These are phyloP conservation scores for Colletotrichum karsti DNA, from an alignment of 2,329 filamentous ascomycete genomes.

Conservation along the genomic window DNA sequence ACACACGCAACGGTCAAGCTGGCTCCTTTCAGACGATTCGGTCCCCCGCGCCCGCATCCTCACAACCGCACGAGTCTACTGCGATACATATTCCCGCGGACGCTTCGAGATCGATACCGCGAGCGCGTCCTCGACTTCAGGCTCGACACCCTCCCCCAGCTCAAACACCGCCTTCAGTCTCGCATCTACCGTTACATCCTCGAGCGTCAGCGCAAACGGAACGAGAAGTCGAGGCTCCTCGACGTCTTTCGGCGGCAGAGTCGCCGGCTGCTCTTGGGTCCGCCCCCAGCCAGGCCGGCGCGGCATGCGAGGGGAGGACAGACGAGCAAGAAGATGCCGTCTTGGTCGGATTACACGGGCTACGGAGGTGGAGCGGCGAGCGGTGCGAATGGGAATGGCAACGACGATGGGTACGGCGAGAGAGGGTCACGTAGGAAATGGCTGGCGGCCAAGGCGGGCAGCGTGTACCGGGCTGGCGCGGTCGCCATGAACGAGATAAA, in stretches of 20 bases:
- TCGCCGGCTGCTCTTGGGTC: constrained; percentile 55
- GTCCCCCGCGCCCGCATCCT: constrained; percentile 44
- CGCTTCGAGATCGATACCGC: constrained; percentile 68
- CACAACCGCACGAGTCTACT: constrained; percentile 61
- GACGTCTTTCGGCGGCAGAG: constrained; percentile 51
- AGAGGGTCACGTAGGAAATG: constrained; percentile 80
- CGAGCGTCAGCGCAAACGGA: constrained; percentile 65
- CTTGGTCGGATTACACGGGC: constrained; percentile 28
- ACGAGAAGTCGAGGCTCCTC: constrained; percentile 55
- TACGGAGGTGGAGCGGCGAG: constrained; percentile 23
- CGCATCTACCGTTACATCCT: constrained; percentile 80
- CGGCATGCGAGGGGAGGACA: constrained; percentile 40
- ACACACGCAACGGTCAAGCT: constrained; percentile 42
- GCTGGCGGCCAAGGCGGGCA: constrained; percentile 72
- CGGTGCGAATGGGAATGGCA: constrained; percentile 22
- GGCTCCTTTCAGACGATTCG: constrained; percentile 54
- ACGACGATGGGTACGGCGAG: constrained; percentile 54
- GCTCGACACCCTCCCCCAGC: constrained; percentile 76
- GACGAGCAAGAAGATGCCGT: constrained; percentile 33
- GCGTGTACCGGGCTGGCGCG: constrained; percentile 63
- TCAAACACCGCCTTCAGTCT: constrained; percentile 77
- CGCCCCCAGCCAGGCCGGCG: constrained; percentile 35
- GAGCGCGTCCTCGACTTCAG: constrained; percentile 75
- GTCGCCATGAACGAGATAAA: constrained; percentile 66
- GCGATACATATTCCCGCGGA: constrained; percentile 74